These are phyloP conservation scores for Stagonosporopsis tanaceti DNA, from an alignment of 2,329 filamentous ascomycete species.

Conservation along the genomic window DNA sequence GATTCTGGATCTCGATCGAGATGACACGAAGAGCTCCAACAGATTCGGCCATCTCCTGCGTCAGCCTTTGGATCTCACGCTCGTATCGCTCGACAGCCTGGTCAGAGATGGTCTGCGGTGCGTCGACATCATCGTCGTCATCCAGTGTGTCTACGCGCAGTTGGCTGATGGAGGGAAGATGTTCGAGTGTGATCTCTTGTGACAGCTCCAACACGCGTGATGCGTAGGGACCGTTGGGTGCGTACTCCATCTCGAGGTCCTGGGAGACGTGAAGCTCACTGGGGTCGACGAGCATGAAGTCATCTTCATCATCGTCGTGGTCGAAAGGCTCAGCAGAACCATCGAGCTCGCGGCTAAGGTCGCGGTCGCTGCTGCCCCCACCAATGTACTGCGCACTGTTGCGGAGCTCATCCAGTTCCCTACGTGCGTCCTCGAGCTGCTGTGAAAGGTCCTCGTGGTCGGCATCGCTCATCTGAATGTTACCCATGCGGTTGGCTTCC, in stretches of 20 bases:
- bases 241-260: slow-evolving; percentile 39
- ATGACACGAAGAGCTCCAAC: slow-evolving; percentile 53
- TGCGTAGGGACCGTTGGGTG: slow-evolving; percentile 39
- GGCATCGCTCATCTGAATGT: slow-evolving; percentile 50
- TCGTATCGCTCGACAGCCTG: slow-evolving; percentile 49
- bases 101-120: slow-evolving; percentile 45
- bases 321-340: slow-evolving; percentile 30
- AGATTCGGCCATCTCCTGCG: slow-evolving; percentile 49
- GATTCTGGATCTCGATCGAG: slow-evolving; percentile 54
- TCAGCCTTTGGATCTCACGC: slow-evolving; percentile 51
- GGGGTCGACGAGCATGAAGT: slow-evolving; percentile 43
- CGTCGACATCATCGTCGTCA: slow-evolving; percentile 28
- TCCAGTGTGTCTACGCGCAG: slow-evolving; percentile 38
- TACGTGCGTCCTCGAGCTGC: slow-evolving; percentile 44
- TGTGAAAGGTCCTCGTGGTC: slow-evolving; percentile 44
- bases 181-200: slow-evolving; percentile 41
- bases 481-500: slow-evolving; percentile 46
- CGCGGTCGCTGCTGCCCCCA: slow-evolving; percentile 30
- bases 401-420: slow-evolving; percentile 48
- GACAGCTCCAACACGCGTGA: slow-evolving; percentile 39
- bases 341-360: slow-evolving; percentile 31
- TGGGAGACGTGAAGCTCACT: slow-evolving; percentile 43
- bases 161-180: slow-evolving; percentile 34
- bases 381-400: slow-evolving; percentile 43
- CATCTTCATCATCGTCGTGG: slow-evolving; percentile 39